Evolutionary conservation across 2,329 filamentous ascomycete species (phyloP), one percentile per base, ranked within the genome.

Genomic region (Calonectria montana): DNA sequence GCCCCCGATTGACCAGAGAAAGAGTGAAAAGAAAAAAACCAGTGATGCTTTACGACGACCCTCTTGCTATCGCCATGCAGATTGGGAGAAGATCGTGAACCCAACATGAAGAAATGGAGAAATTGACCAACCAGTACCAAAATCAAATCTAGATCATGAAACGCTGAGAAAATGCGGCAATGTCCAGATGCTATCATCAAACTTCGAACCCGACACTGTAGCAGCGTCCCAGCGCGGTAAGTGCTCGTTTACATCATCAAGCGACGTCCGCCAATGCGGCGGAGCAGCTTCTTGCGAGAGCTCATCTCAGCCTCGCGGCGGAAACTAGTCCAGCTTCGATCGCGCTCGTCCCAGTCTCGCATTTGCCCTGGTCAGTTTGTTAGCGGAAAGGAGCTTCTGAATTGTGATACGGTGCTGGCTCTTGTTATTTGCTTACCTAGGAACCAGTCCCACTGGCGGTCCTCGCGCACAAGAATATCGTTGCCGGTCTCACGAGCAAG

Each of bases 401-500:
- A 18, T n/a, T 16, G 69, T 73, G 27, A 72, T 69, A 41, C 13
- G 21, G 31, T 45, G 50, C n/a, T 47, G 50, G 10, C 8, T 35
- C 10, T 35, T 35, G 31, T 35, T 35, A 1, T 10, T 13, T 69
- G 85, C 88, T 82, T 80, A 90, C 90, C 84, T 18, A 92, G 80
- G 73, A 91, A 88, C 85, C 87, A 89, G 79, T 92, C 90, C 90
- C 90, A 92, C 59, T 89, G 85, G 71, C 85, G 83, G 75, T 92
- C 89, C 82, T 92, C 90, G 37, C 86, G 83, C 50, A 88, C 81
- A 67, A 93, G 82, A 48, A 90, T 82, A 70, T 90, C 89, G 29
- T 88, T 88, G 1, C 86, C 86, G 45, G 85, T 86, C 82, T 92
- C 88, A 65, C 88, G 84, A n/a, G 86, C 86, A 31, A 92, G 81